Percentiles rank a stretch among this genome's conserved stretches.
These are phyloP conservation scores for Metschnikowia dekortorum DNA, from an alignment of 805 yeast genomes.

Conservation along the genomic window DNA sequence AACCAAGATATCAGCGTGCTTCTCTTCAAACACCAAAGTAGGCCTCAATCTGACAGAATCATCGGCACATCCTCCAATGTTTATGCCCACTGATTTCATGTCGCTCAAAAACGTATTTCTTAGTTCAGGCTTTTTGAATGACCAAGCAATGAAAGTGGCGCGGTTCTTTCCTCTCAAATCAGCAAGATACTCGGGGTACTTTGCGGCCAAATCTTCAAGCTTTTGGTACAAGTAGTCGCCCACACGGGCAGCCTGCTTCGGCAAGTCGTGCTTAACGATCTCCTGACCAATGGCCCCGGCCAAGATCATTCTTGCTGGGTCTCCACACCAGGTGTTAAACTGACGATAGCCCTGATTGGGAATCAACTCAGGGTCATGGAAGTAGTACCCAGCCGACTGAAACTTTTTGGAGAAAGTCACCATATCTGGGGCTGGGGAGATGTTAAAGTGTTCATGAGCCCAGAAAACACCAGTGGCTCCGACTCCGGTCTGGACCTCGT, in stretches of 20 bases:
- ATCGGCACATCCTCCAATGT: conserved; percentile 83
- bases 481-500: conserved; percentile 88
- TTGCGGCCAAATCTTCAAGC: conserved; percentile 47
- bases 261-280: conserved; percentile 56
- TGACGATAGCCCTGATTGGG: conserved; percentile 82
- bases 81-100: conserved; percentile 63
- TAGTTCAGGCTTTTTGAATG: conserved; percentile 46
- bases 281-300: conserved; percentile 72
- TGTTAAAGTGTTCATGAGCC: conserved; percentile 84
- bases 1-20: conserved; percentile 69
- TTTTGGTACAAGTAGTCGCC: conserved; percentile 63
- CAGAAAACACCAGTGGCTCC: conserved; percentile 84
- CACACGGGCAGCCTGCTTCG: conserved; percentile 50
- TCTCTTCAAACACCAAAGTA: conserved; percentile 68
- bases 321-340: conserved; percentile 94
- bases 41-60: conserved; percentile 79
- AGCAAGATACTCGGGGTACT: conserved; percentile 49
- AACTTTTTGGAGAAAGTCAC: conserved; percentile 86
- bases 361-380: conserved; percentile 65
- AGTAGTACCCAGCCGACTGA: conserved; percentile 86
- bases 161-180: conserved; percentile 70
- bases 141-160: conserved; percentile 85
- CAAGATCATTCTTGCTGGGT: conserved; percentile 74
- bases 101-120: conserved; percentile 61
- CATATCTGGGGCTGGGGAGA: conserved; percentile 73